phyloP scores from a whole-genome alignment of 768 basidiomycete genomes.

The Chalciporus chontae region DNA sequence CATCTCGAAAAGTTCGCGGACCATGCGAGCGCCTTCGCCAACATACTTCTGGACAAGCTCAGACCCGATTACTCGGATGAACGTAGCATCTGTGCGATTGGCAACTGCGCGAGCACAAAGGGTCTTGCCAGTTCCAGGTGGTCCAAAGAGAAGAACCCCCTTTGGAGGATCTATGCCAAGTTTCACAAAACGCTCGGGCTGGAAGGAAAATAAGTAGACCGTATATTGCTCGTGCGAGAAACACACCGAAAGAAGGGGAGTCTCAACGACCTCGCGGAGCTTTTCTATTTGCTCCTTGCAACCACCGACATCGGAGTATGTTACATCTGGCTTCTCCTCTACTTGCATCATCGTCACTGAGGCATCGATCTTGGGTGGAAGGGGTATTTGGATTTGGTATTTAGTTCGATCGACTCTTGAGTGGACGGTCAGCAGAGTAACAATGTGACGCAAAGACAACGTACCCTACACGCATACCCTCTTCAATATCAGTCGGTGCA shows the following conservation, averaged over 20 bases:
- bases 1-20: conserved; percentile 98
- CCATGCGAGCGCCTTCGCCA: conserved; percentile 98
- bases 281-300: conserved; percentile 99
- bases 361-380: conserved; percentile 98
- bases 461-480: conserved; percentile 99
- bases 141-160: conserved; percentile 93
- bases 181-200: conserved; percentile 99
- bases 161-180: conserved; percentile 99
- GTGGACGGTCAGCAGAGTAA: conserved; percentile 5
- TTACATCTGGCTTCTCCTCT: conserved; percentile 97
- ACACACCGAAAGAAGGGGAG: conserved; percentile 87
- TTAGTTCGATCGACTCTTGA: conserved; percentile 91
- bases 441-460: conserved; percentile 22
- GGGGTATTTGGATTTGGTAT: conserved; percentile 98
- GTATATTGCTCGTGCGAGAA: background rate
- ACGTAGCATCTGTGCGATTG: conserved; percentile 97
- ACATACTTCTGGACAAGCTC: conserved; percentile 99
- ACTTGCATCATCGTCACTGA: conserved; percentile 99
- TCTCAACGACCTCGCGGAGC: conserved; percentile 95
- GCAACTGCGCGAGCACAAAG: conserved; percentile 98
- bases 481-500: conserved; percentile 97
- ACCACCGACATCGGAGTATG: conserved; percentile 96
- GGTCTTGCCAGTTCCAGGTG: conserved; percentile 98
- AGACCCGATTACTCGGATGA: conserved; percentile 98
- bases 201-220: conserved; percentile 17